Evolutionary conservation across 2,329 filamentous ascomycete genomes (phyloP), one percentile per base, ranked within the genome.

Genomic region (Talaromyces amestolkiae): DNA sequence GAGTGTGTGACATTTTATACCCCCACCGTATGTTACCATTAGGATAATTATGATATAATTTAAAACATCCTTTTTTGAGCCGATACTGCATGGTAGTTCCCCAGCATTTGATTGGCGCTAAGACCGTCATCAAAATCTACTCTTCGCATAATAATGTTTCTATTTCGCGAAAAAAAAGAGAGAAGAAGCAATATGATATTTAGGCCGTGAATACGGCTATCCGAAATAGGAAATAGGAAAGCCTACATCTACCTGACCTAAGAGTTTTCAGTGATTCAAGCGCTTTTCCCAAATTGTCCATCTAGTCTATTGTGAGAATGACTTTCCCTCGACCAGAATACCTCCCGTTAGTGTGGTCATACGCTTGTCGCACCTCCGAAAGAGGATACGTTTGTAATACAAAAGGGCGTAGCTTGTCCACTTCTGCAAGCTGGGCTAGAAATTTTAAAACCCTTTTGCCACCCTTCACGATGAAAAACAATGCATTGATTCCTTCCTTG

Each of bases 381-480:
- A 73, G 62, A 15, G 70, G 69, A 65, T 68, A 70, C 9, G 11
- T 62, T 10, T 43, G 61, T 27, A 66, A 65, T 54, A 73, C 72
- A 66, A 73, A 72, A 13, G 67, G 61, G 49, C 59, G 60, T 27
- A 73, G 31, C 13, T 53, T 15, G 3, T 65, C 69, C 22, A 58
- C 10, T 39, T 68, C 69, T 19, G 62, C 65, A 31, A 64, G 54
- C 27, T 15, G 39, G n/a, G 54, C 41, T 51, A 64, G 19, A n/a
- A 61, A 69, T 60, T n/a, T 61, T 61, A 62, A 67, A 58, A 33
- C 70, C 19, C 7, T 56, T 22, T 17, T 66, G 31, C 68, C 72
- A 67, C n/a, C 53, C 63, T 39, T 67, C 24, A 72, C 63, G 47
- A 73, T 69, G 53, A 73, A 73, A 60, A 71, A 73, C 49, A 70